phyloP scores from a whole-genome alignment of 129 eudicot species.

The Escallonia herrerae region DNA sequence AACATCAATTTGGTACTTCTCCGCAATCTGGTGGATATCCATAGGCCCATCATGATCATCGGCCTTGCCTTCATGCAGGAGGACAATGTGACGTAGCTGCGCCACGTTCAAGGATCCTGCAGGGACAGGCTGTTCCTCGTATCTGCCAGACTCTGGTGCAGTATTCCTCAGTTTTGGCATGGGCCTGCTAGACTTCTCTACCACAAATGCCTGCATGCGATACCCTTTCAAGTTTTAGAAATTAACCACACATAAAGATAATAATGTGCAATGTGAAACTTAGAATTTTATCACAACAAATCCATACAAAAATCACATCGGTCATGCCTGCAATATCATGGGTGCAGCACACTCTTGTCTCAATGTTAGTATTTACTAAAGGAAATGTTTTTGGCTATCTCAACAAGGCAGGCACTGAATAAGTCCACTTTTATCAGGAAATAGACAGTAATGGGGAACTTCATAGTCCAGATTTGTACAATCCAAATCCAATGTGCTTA shows the following conservation, averaged over 20 bases:
- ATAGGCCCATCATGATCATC: constrained; percentile 67
- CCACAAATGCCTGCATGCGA: constrained; percentile 59
- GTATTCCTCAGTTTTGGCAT: constrained; percentile 83
- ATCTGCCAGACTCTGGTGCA: constrained; percentile 48
- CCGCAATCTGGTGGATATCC: constrained; percentile 60
- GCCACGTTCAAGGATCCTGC: constrained; percentile 79
- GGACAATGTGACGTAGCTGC: constrained; percentile 74
- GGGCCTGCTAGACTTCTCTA: constrained; percentile 69
- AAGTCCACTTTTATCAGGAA: too few species aligned
- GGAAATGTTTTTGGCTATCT: too few species aligned
- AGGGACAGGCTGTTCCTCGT: constrained; percentile 59
- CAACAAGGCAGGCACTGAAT: too few species aligned
- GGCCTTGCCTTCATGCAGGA: constrained; percentile 73
- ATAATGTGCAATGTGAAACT: neutral
- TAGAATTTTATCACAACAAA: neutral
- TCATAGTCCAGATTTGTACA: too few species aligned
- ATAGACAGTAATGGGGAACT: too few species aligned
- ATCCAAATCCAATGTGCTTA: too few species aligned
- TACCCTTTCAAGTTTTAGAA: constrained; percentile 5
- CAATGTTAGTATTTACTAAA: too few species aligned
- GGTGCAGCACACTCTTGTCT: too few species aligned
- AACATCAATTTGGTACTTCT: constrained; percentile 49
- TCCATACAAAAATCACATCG: neutral
- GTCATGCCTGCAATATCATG: too few species aligned
- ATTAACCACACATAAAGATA: neutral